Evolutionary conservation across 805 yeast genomes (phyloP), one percentile per base, ranked within the genome.

Genomic region (Yamadazyma ubonensis): DNA sequence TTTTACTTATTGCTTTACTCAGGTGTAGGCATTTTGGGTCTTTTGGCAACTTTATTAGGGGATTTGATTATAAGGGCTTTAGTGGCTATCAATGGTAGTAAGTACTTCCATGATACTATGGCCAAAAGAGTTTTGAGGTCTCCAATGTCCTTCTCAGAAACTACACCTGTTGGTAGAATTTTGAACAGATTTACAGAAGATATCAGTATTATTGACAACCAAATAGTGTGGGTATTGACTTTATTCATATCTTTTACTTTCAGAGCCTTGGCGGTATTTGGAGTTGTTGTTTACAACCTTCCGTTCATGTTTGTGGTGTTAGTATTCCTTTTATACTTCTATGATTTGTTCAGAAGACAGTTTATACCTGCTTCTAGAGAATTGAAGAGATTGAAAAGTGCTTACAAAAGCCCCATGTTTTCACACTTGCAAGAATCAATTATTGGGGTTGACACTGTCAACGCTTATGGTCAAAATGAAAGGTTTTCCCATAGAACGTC

Each of bases 111-210:
- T 41, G 67, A 65, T 30, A 54, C 52, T 15, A 63, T 66, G 70
- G 63, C 68, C 5, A 40, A 44, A 17, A 44, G 58, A 8, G 61
- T 66, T 1, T 52, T 66, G 39, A 53, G 67, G 41, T 57, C 70
- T 2, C 72, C 72, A 18, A 66, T 66, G 72, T 57, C 66, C 11
- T 66, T 65, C 39, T 66, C 65, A 37, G 72, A 66, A 42, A 64
- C 70, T 14, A 66, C 72, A 1, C 72, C 72, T 2, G 51, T 63
- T 22, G 72, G 71, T 3, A 46, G 70, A 46, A 59, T 66, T 23
- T 53, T 66, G 52, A 66, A 66, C 42, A 51, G 71, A 42, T 66
- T 66, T 40, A 50, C 71, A 5, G 68, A 65, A 21, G 72, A 66
- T 44, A 59, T 65, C 5, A 52, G 53, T 32, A 50, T 50, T 3